Conservation (phyloP, 1,139 yeast genomes). For the Taphrina flavorubra region DNA sequence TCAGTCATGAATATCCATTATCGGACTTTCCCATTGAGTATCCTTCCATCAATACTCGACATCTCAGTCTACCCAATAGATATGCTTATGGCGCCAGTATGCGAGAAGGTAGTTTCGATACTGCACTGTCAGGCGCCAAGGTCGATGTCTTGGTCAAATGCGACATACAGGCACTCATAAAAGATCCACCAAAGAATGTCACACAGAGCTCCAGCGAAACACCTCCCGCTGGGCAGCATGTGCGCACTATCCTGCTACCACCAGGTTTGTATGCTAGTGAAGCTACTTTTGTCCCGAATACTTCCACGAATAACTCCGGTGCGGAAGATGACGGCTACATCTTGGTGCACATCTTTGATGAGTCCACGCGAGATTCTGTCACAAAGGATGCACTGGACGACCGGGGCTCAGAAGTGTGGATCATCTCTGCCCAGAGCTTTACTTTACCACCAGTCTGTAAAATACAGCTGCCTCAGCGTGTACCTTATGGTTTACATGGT, state of each 20-base stretch:
- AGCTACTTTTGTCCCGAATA: conserved; percentile 37
- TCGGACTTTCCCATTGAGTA: conserved; percentile 41
- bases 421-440: conserved; percentile 30
- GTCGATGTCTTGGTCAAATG: conserved; percentile 40
- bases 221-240: conserved; percentile 27
- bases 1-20: conserved; percentile 35
- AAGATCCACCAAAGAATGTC: conserved; percentile 32
- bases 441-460: conserved; percentile 28
- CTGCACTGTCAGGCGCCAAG: conserved; percentile 41
- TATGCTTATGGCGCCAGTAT: conserved; percentile 38
- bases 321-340: conserved; percentile 39
- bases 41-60: conserved; percentile 40
- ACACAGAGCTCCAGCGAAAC: conserved; percentile 15
- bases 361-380: conserved; percentile 19
- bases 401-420: conserved; percentile 37
- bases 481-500: conserved; percentile 40
- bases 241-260: conserved; percentile 29
- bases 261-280: conserved; percentile 32
- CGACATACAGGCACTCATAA: conserved; percentile 28
- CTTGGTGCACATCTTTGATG: conserved; percentile 38
- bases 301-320: neutral
- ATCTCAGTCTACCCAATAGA: conserved; percentile 29
- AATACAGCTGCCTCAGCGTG: conserved; percentile 36
- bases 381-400: conserved; percentile 33
- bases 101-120: conserved; percentile 39